Conservation (phyloP, 2,329 filamentous ascomycete genomes). For the Trichoderma atroviride region DNA sequence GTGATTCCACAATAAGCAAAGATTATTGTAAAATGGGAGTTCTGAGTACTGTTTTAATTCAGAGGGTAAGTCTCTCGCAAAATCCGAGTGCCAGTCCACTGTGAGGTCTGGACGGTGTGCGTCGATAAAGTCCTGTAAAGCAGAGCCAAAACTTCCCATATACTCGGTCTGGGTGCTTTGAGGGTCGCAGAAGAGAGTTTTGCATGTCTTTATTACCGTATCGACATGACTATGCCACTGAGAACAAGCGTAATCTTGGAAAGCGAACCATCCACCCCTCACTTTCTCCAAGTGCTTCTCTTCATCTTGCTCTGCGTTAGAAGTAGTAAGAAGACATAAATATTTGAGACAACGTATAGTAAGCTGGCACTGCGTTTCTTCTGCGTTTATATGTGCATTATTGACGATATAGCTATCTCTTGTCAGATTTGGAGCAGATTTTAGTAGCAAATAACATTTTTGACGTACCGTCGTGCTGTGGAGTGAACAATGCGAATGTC, state of each 20-base stretch:
- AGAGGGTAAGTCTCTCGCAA: background rate
- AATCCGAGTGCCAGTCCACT: background rate
- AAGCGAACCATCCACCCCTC: slow-evolving; percentile 9
- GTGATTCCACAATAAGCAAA: slow-evolving; percentile 1
- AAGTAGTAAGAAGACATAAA: background rate
- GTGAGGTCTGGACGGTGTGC: background rate
- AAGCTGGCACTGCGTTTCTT: background rate
- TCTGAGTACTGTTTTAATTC: background rate
- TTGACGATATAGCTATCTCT: background rate
- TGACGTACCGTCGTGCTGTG: background rate
- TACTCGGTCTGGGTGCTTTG: background rate
- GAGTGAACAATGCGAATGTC: slow-evolving; percentile 16
- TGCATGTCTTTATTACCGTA: background rate
- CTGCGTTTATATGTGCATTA: background rate
- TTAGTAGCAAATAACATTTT: too few relatives aligned
- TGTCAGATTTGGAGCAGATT: background rate
- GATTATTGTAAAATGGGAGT: background rate
- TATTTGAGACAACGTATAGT: background rate
- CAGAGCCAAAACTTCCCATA: background rate
- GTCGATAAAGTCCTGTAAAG: background rate
- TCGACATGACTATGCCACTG: slow-evolving; percentile 9
- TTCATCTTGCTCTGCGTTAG: background rate
- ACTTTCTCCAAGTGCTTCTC: background rate
- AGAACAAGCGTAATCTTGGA: slow-evolving; percentile 16
- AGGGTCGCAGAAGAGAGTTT: background rate